Evolutionary conservation across 331 rosid genomes (phyloP), one percentile per base, ranked within the genome.

Genomic region (Quercus lobata): DNA sequence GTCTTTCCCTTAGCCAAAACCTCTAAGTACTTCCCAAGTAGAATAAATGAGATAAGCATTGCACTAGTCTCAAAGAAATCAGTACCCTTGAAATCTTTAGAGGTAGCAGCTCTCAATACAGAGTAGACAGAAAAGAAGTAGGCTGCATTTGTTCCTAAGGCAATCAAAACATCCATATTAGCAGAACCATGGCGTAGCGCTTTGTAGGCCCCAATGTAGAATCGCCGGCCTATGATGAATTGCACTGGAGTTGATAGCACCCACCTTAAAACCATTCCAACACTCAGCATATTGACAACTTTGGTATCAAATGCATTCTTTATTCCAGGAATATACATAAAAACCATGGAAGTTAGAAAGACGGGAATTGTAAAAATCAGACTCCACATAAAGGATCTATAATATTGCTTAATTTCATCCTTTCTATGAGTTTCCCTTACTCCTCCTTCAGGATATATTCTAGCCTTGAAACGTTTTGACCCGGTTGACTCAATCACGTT

Each of bases 61-160:
- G 97, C 80, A 74, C 97, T 94, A 10, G 96, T 92, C 89, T 94
- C 96, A 46, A 92, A 94, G 78, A 90, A 92, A 84, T 92, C 96
- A 5, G 81, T 86, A 14, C 95, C 97, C 78, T 76, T 57, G 63
- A 91, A 91, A 65, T 87, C 71, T 24, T 76, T 57, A 11, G 91
- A 87, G 17, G 90, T 85, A 21, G 90, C 84, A 57, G 94, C 91
- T 82, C 93, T 91, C 53, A 82, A 68, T 17, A 89, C 89, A 15
- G 87, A 87, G 81, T 90, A 91, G 17, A 91, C 91, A 11, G 96
- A 93, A 65, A 91, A 93, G 76, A 93, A 90, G 57, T 93, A 93
- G 7, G 97, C 93, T 2, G 97, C 89, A 84, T 90, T 90, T 72
- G 98, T 93, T 58, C 97, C 98, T 49, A 93, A 80, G 1, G 94